Evolutionary conservation across 2,329 filamentous ascomycete genomes (phyloP), one percentile per base, ranked within the genome.

Genomic region (Colletotrichum neosansevieriae): DNA sequence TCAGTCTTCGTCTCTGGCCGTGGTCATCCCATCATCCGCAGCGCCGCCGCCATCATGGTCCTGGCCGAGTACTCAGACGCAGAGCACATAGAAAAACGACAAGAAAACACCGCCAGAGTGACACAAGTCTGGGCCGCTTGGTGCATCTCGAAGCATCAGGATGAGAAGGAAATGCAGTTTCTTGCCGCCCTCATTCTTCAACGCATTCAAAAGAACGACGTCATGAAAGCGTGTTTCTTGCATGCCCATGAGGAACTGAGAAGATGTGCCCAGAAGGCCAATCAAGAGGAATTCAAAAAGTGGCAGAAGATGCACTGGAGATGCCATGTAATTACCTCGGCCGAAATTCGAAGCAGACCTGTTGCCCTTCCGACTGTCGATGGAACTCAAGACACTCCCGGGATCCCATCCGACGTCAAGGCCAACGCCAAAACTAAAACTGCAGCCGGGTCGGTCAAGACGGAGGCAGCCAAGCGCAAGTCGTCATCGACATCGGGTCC

Each of bases 41-140:
- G 65, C 19, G 65, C 65, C 2, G 65, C 65, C n/a, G 65, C 65
- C 42, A 65, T 65, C 32, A 68, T 68, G 65, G 49, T 50, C 10
- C 9, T 54, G 29, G 65, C 65, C 1, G 40, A 56, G 17, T 21
- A 59, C 15, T 42, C 42, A 3, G 34, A 58, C 32, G 13, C 24
- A 4, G 12, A 34, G 11, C 15, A 38, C 15, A 34, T 11, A 12
- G 24, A 29, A 4, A 44, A 29, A 17, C 6, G 24, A 6, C 49
- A 59, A 12, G 65, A 58, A 38, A 24, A 4, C 11, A 40, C 12
- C 3, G n/a, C n/a, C 6, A 45, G 36, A 5, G 19, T 17, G 3
- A 17, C 34, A 3, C 65, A 68, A 32, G 54, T 68, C 32, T 68
- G 65, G 65, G 32, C 49, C 7, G 65, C 65, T 5, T 68, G 65